Base-by-base conservation (phyloP, 1,284 basidiomycete genomes). In the Cryptococcus neoformans region DNA sequence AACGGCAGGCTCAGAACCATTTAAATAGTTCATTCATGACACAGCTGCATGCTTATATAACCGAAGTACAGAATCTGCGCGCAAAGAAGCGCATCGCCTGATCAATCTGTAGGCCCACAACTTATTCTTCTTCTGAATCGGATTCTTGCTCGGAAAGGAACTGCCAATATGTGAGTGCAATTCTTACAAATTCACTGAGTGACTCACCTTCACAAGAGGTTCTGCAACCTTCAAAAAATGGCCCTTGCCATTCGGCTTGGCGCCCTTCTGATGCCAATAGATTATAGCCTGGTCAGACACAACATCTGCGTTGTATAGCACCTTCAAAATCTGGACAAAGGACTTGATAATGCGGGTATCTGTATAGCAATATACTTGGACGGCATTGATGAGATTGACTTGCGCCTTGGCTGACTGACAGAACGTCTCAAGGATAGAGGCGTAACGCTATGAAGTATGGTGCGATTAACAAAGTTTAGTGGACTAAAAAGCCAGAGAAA, bases 191-290 rank as follows among this genome's bases (percentile, higher is more conserved):
- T 28, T 28, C 28, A 28, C 28, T 4, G 28, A 28, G 4, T 3
- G 28, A 28, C 28, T 28, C 28, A 28, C 28, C 69, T 95, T 93
- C 71, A 97, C 92, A 42, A 98, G 83, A 6, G 89, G 75, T 76
- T 91, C 89, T 2, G 91, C 88, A 55, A 83, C 85, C 80, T 92
- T 93, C 66, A 97, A 80, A 83, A 98, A 97, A 76, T 94, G 89
- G 75, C 94, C 90, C 75, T 89, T 87, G 53, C 93, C 94, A 75
- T 96, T 90, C 1, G 91, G 84, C 80, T 93, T 96, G 55, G 92
- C 89, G 56, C 95, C 94, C 80, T 98, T 98, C 79, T 90, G 87
- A 79, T 92, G 83, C 94, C 94, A 98, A 79, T 96, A 98, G 60
- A 97, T 88, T 72, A 98, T 94, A 60, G 94, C 93, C 75, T 93